Base-by-base conservation (phyloP, 305 asterid genomes). In the Fraxinus greggii region DNA sequence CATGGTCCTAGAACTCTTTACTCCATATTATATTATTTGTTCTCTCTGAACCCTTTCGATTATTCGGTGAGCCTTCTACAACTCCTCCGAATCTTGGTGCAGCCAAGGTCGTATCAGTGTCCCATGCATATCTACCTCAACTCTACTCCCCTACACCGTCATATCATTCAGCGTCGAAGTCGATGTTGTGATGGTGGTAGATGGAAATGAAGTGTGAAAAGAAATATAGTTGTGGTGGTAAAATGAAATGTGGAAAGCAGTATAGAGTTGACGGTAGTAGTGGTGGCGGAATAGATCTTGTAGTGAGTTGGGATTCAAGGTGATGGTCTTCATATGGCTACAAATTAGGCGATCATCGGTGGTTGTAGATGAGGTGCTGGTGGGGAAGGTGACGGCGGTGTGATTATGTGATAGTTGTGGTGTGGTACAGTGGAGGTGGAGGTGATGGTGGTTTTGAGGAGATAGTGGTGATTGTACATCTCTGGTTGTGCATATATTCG, bases 81-180 rank as follows among this genome's bases (percentile, higher is more conserved):
- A 97, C 92, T 96, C 99, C 80, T 74, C 87, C 77, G 95, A 92
- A 89, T 94, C 93, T 84, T 98, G 99, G 86, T 96, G 98, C 82
- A 98, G 98, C 99, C 99, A 96, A 32, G 98, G 98, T 76, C 97
- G 80, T 72, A 93, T 94, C 88, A 90, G 86, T 70, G 94, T 96
- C 85, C 97, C 98, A 73, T 96, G 99, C 87, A 98, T 85, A 70
- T 98, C 99, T 0, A 94, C 99, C 81, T 93, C 98, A 82, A 96
- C 99, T 78, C 92, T 67, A 59, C 97, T 92, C 72, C 90, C 82
- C 45, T 45, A 84, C 76, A 81, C 15, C 84, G 24, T 75, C 35
- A 80, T 90, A 83, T 78, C 81, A 76, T 83, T 82, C 69, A 80
- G 89, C 65, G 45, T 51, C 85, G 84, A 89, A 72, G 86, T 76